Evolutionary conservation across 2,329 filamentous ascomycete genomes (phyloP).

Genomic region (Dactylellina cionopaga): DNA sequence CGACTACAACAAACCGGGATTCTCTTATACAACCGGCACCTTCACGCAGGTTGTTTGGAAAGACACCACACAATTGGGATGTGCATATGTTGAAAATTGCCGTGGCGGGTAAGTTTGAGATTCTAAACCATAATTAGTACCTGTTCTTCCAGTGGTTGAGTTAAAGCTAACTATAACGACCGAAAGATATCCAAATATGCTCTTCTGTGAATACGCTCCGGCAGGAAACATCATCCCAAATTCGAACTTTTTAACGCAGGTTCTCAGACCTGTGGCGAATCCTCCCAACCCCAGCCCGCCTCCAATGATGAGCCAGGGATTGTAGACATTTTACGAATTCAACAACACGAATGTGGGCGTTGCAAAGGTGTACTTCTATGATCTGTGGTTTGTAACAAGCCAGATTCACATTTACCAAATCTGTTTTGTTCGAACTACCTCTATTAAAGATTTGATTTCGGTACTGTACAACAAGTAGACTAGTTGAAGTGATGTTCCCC

Average conservation of each 20-base stretch:
- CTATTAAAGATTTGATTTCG: too few relatives aligned
- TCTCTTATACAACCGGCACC: conserved; percentile 71
- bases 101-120: neutral
- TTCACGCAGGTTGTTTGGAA: conserved; percentile 80
- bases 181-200: conserved; percentile 17
- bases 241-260: conserved; percentile 14
- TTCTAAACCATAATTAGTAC: neutral
- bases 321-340: too few relatives aligned
- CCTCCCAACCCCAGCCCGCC: conserved; percentile 8
- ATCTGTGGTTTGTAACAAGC: too few relatives aligned
- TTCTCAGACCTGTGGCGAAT: conserved; percentile 10
- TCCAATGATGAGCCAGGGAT: conserved; percentile 4
- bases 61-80: conserved; percentile 70
- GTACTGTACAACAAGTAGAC: too few relatives aligned
- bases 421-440: too few relatives aligned
- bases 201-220: conserved; percentile 19
- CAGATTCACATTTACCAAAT: too few relatives aligned
- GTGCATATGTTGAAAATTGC: conserved; percentile 58
- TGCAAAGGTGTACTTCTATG: too few relatives aligned
- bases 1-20: conserved; percentile 69
- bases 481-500: too few relatives aligned
- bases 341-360: too few relatives aligned
- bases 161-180: neutral
- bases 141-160: neutral
- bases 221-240: conserved; percentile 12